phyloP scores from a whole-genome alignment of 2,329 filamentous ascomycete genomes.

The Penicillium griseofulvum region DNA sequence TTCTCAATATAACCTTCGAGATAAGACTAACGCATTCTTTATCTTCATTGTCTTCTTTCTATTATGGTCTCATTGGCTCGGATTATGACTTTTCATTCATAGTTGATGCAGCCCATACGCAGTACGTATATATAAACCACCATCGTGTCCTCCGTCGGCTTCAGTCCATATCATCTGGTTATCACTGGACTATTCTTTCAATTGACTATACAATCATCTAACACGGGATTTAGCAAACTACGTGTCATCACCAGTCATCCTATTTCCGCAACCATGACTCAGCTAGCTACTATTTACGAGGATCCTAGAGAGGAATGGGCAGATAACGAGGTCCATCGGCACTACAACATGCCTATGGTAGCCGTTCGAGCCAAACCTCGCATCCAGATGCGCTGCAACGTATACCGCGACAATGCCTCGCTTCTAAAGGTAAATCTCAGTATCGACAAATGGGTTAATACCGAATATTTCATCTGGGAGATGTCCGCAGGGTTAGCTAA shows the following conservation, averaged over 20 bases:
- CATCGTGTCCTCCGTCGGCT: not conserved
- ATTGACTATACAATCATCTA: not conserved
- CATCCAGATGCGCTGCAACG: not conserved
- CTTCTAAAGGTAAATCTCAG: not conserved
- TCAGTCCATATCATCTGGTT: not conserved
- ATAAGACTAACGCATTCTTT: not conserved
- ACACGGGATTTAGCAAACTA: not conserved
- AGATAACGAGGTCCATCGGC: not conserved
- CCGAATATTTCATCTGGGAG: conserved; percentile 8
- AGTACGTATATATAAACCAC: not conserved
- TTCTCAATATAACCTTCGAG: not conserved
- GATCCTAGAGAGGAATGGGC: not conserved
- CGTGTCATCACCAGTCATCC: not conserved
- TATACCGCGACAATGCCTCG: not conserved
- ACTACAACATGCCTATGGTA: conserved; percentile 2
- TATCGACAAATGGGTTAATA: conserved; percentile 1
- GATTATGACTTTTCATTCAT: not conserved
- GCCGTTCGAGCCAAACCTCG: not conserved
- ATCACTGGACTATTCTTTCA: not conserved
- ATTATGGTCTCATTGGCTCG: no score
- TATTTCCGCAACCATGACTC: not conserved
- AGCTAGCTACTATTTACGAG: not conserved
- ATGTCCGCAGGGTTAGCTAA: conserved; percentile 1
- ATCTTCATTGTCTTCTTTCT: not conserved
- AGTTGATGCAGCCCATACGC: not conserved